Evolutionary conservation across 169 alveolate genomes (phyloP).

Genomic region (Cryptosporidium muris): DNA sequence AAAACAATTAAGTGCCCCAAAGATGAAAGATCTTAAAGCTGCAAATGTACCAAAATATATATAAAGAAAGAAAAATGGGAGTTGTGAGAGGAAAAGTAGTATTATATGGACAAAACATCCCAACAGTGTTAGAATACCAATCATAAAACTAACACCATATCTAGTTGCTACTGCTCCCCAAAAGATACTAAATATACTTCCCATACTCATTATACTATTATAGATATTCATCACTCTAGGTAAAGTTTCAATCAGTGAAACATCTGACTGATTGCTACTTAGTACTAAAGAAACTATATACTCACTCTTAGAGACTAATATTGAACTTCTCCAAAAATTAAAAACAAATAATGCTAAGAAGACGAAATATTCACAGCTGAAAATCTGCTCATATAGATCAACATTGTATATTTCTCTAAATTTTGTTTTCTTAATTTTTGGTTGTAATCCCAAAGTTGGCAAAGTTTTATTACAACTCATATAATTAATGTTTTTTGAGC

Average conservation of each 20-base stretch:
- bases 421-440: not conserved
- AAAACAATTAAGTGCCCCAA: slow-evolving; percentile 63
- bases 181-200: slow-evolving; percentile 60
- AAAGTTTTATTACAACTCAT: not conserved
- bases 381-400: slow-evolving; percentile 16
- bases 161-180: slow-evolving; percentile 63
- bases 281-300: slow-evolving; percentile 28
- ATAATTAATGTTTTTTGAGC: slow-evolving; percentile 15
- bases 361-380: slow-evolving; percentile 51
- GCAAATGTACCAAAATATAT: slow-evolving; percentile 66
- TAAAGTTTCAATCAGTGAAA: not conserved
- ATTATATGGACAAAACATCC: slow-evolving; percentile 62
- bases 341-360: slow-evolving; percentile 43
- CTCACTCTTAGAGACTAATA: slow-evolving; percentile 64
- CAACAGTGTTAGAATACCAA: slow-evolving; percentile 23
- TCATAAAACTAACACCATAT: slow-evolving; percentile 69
- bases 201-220: slow-evolving; percentile 50
- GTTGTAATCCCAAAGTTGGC: not conserved
- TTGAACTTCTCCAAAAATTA: slow-evolving; percentile 68
- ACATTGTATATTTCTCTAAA: not conserved
- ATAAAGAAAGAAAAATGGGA: slow-evolving; percentile 56
- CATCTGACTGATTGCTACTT: not conserved
- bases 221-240: slow-evolving; percentile 44
- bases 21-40: slow-evolving; percentile 48
- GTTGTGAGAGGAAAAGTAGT: slow-evolving; percentile 6